These are phyloP conservation scores for Arthrinium phaeospermum DNA, from an alignment of 2,329 filamentous ascomycete species.

Conservation along the genomic window DNA sequence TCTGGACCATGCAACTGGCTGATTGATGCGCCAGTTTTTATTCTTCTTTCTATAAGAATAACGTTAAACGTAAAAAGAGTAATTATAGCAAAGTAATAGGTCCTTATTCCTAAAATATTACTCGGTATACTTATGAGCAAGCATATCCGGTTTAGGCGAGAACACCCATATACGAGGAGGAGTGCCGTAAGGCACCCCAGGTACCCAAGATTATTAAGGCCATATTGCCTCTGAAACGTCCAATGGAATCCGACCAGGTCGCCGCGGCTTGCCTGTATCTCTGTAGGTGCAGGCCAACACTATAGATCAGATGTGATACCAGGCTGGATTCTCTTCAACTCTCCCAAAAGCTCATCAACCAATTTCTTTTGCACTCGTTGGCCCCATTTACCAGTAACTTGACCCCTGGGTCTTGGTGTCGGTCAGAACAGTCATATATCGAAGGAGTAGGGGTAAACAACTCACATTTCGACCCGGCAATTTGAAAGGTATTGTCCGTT, in stretches of 20 bases:
- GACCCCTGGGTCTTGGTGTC: not conserved
- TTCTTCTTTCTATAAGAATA: too few species aligned
- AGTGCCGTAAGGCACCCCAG: too few species aligned
- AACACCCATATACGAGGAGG: too few species aligned
- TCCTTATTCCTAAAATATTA: too few species aligned
- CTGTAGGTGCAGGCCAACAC: not conserved
- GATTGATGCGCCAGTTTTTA: too few species aligned
- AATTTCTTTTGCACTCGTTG: not conserved
- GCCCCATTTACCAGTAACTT: not conserved
- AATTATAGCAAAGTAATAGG: too few species aligned
- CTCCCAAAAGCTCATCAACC: not conserved
- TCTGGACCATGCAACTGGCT: too few species aligned
- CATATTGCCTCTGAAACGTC: constrained; percentile 25
- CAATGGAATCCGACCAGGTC: constrained; percentile 31
- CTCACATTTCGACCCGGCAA: constrained; percentile 22
- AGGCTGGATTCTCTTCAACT: not conserved
- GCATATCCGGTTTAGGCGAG: too few species aligned
- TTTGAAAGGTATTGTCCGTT: constrained; percentile 54
- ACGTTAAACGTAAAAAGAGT: too few species aligned
- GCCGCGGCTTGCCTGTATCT: constrained; percentile 29
- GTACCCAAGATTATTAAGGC: constrained; percentile 15
- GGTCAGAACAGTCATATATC: not conserved
- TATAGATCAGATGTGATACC: not conserved
- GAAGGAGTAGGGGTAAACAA: not conserved
- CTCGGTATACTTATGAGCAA: too few species aligned